Evolutionary conservation across 805 yeast genomes (phyloP), one percentile per base, ranked within the genome.

Genomic region (Starmerella kuoi): DNA sequence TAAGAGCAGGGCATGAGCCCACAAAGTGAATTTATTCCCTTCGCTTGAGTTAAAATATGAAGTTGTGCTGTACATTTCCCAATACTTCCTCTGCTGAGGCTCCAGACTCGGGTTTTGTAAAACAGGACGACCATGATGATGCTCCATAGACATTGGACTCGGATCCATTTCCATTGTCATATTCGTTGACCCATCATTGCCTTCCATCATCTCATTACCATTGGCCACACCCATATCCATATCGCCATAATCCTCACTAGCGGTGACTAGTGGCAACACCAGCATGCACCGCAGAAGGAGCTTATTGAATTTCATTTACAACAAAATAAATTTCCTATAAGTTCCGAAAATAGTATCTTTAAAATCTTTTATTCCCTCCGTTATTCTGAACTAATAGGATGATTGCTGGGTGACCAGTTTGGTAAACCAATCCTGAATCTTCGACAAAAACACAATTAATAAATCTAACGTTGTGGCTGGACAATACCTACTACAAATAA

Each of bases 1-100:
- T 12, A 73, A 56, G 3, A 73, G 58, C 2, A 58, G 51, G 8
- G 76, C 61, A 55, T 86, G 95, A 31, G 66, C 52, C 48, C 66
- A 66, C 23, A 86, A 62, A 1, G 77, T 69, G 12, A 66, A 45
- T 43, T 74, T 70, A 49, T 69, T 68, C 3, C 74, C 68, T 6
- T 73, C 76, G 3, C 43, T 47, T 15, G 57, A 39, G 32, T 45
- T 47, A 62, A 83, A 76, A 58, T 70, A 86, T 3, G 84, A 77
- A 1, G 88, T 79, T 12, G 93, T 75, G 55, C 81, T 76, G 61
- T 86, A 87, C 21, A 61, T 57, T 37, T 75, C 76, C 96, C 96
- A 87, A 60, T 71, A 87, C 22, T 68, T 57, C 42, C 75, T 64
- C 59, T 86, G 95, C 35, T 76, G 80, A 0, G 87, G 79, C 15